phyloP scores from a whole-genome alignment of 2,329 filamentous ascomycete species.

The Fusarium burgessii region DNA sequence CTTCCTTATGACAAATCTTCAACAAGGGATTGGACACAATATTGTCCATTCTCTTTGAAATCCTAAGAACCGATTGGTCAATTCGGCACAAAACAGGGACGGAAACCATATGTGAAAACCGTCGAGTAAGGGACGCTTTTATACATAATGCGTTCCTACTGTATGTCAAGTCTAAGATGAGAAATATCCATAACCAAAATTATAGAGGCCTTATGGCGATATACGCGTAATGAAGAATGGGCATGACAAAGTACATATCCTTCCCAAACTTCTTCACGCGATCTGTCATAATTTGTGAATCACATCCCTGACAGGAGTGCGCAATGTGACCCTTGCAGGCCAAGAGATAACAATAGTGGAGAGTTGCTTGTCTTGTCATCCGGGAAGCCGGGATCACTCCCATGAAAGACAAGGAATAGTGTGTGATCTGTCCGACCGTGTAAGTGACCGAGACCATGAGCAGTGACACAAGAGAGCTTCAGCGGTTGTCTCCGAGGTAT shows the following conservation, averaged over 20 bases:
- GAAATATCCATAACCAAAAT: not conserved
- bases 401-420: not conserved
- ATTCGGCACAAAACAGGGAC: not conserved
- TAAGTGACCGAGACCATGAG: slow-evolving; percentile 2
- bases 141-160: not conserved
- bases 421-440: not conserved
- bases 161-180: not conserved
- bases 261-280: not conserved
- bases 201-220: not conserved
- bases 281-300: not conserved
- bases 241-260: not conserved
- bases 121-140: not conserved
- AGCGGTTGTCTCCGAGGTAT: not conserved
- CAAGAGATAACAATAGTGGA: not conserved
- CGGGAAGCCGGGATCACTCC: not conserved
- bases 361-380: not conserved
- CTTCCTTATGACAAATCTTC: not conserved
- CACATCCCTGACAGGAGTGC: not conserved
- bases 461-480: not conserved
- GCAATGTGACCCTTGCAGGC: slow-evolving; percentile 4
- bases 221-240: not conserved
- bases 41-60: not conserved
- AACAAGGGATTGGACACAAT: too few species aligned
- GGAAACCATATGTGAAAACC: not conserved
- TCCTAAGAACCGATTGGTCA: not conserved